phyloP scores from a whole-genome alignment of 208 protist genomes.

The Trypanosoma cruzi region DNA sequence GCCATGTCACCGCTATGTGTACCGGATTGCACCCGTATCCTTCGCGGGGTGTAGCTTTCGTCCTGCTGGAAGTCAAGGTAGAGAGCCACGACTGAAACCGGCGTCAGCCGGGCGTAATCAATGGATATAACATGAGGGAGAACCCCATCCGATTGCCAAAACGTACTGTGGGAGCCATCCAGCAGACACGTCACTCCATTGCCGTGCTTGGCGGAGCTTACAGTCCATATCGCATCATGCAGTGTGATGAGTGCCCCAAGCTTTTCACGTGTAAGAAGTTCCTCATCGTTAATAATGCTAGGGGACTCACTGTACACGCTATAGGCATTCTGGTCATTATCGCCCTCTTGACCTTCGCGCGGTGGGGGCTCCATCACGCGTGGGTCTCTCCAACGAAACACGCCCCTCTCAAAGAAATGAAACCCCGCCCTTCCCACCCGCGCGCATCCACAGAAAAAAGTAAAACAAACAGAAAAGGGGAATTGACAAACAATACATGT shows the following conservation, averaged over 20 bases:
- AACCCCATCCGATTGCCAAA: constrained; percentile 90
- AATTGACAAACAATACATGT: neutral
- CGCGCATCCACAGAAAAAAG: neutral
- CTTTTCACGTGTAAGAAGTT: constrained; percentile 23
- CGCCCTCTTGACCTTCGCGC: constrained; percentile 1
- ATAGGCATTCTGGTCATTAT: constrained; percentile 10
- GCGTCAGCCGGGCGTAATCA: constrained; percentile 55
- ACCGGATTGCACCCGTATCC: constrained; percentile 63
- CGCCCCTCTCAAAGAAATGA: neutral
- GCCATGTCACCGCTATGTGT: constrained; percentile 68
- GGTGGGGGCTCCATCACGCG: constrained; percentile 8
- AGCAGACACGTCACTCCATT: constrained; percentile 77
- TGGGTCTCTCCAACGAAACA: neutral
- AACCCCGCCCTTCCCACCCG: neutral
- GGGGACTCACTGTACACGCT: constrained; percentile 2
- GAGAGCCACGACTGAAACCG: constrained; percentile 53
- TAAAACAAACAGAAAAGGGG: neutral
- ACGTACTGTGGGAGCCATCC: constrained; percentile 58
- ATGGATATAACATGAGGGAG: constrained; percentile 81
- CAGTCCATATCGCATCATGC: constrained; percentile 66
- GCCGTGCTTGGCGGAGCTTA: constrained; percentile 90
- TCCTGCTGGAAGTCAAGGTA: constrained; percentile 73
- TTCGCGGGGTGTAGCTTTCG: constrained; percentile 90
- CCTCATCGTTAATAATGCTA: constrained; percentile 24
- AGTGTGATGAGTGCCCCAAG: constrained; percentile 19